Evolutionary conservation across 1,284 basidiomycete species (phyloP).

Genomic region (Trametes polyzona): DNA sequence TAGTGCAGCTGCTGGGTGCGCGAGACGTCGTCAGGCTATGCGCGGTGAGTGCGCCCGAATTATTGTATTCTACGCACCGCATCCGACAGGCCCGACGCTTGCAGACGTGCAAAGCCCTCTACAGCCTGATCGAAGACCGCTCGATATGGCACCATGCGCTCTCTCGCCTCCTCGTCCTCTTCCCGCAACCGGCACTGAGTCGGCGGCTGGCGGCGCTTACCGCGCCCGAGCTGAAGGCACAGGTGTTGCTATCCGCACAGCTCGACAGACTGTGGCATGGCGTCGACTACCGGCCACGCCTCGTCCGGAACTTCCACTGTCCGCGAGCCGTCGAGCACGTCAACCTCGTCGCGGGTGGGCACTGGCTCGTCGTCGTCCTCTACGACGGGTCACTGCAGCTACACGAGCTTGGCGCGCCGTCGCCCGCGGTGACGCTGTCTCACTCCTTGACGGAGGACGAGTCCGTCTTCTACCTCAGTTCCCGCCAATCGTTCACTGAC

Average conservation of each 20-base stretch:
- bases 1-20: constrained; percentile 14
- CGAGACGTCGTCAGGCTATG: constrained; percentile 20
- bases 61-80: neutral
- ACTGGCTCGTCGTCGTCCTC: constrained; percentile 22
- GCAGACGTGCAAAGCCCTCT: constrained; percentile 21
- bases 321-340: constrained; percentile 20
- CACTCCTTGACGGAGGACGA: constrained; percentile 21
- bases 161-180: constrained; percentile 16
- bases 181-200: constrained; percentile 19
- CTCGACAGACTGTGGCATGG: constrained; percentile 21
- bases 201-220: constrained; percentile 9
- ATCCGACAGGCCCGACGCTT: neutral
- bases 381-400: constrained; percentile 25
- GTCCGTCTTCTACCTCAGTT: constrained; percentile 27
- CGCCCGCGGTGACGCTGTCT: constrained; percentile 18
- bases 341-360: constrained; percentile 21
- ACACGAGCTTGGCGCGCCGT: constrained; percentile 18
- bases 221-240: constrained; percentile 14
- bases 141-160: constrained; percentile 21
- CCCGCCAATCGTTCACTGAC: constrained; percentile 20
- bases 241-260: constrained; percentile 18
- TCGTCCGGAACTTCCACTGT: constrained; percentile 13
- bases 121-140: constrained; percentile 17
- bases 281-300: constrained; percentile 15
- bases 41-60: constrained; percentile 12